Base-by-base conservation (phyloP, 331 rosid species). In the Cucumis variabilis region DNA sequence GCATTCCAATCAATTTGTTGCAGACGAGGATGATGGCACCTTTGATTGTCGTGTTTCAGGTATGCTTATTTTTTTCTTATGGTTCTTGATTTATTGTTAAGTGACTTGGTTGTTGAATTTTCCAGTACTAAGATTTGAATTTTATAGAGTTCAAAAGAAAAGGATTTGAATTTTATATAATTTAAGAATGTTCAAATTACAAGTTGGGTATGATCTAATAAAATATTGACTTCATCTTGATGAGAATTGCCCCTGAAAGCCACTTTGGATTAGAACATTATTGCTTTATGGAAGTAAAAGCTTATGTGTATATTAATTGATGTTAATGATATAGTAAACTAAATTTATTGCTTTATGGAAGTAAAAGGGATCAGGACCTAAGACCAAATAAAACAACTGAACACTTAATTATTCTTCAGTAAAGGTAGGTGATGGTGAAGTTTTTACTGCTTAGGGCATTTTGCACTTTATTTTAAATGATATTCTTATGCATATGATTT, bases 21-120 rank as follows among this genome's bases (percentile, higher is more conserved):
- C 98, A 66, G 99, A 97, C 88, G 99, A 97, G 88, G 99, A 95
- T 88, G 98, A 97, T 79, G 89, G 85, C 89, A 93, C 94, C 76
- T 97, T 93, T 88, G 93, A 96, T 91, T 94, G 96, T 86, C 98
- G 99, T 75, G 92, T 90, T 86, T 97, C 99, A 84, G 99, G 99
- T 95, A 86, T 66, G 63, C 78, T 89, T 78, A 13, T n/a, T 82
- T 68, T 70, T 60, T 53, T 84, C 81, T 13, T 68, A 17, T 85
- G 37, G 53, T 27, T 51, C 65, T 37, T 85, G 58, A 44, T 46
- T 11, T 8, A 58, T 33, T 81, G 70, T 58, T 10, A 19, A 78
- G 84, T 28, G 71, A 30, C 11, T 81, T 81, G 66, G 53, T 81
- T 9, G 85, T 80, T 58, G 50, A 25, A 24, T 78, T 78, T 78